Evolutionary conservation across 305 asterid genomes (phyloP).

Genomic region (Fraxinus latifolia): DNA sequence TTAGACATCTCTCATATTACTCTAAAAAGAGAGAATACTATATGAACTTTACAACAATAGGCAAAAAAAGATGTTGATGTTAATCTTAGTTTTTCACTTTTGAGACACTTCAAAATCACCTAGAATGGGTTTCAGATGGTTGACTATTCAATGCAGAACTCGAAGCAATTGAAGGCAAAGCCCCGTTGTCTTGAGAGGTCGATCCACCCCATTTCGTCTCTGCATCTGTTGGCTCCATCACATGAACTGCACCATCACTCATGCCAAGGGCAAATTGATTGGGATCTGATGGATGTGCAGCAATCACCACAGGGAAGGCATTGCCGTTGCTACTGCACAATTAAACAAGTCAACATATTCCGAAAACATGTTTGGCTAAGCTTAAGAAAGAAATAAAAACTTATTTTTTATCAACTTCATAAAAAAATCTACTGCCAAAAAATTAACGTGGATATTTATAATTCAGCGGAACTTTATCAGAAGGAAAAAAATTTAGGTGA

Average conservation of each 20-base stretch:
- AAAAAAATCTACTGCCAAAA: too few relatives aligned
- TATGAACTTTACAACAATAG: constrained; percentile 28
- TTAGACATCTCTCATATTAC: constrained; percentile 19
- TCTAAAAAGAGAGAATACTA: background rate
- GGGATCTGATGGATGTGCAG: constrained; percentile 83
- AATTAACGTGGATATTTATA: too few relatives aligned
- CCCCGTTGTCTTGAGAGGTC: constrained; percentile 62
- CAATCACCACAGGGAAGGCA: constrained; percentile 66
- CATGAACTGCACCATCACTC: constrained; percentile 84
- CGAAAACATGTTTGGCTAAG: too few relatives aligned
- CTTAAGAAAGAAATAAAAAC: too few relatives aligned
- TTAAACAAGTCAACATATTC: background rate
- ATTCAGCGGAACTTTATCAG: too few relatives aligned
- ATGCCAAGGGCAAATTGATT: constrained; percentile 86
- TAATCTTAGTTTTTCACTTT: background rate
- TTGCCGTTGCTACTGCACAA: constrained; percentile 32
- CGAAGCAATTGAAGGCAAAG: constrained; percentile 60
- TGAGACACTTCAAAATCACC: constrained; percentile 38
- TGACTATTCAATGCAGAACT: constrained; percentile 82
- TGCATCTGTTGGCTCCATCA: constrained; percentile 78
- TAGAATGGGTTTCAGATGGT: constrained; percentile 84
- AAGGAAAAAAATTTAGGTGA: too few relatives aligned
- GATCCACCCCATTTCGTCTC: constrained; percentile 85
- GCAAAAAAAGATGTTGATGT: background rate
- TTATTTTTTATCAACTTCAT: too few relatives aligned